These are phyloP conservation scores for Tolypocladium nubicola DNA, from an alignment of 2,329 filamentous ascomycete genomes.

Conservation along the genomic window DNA sequence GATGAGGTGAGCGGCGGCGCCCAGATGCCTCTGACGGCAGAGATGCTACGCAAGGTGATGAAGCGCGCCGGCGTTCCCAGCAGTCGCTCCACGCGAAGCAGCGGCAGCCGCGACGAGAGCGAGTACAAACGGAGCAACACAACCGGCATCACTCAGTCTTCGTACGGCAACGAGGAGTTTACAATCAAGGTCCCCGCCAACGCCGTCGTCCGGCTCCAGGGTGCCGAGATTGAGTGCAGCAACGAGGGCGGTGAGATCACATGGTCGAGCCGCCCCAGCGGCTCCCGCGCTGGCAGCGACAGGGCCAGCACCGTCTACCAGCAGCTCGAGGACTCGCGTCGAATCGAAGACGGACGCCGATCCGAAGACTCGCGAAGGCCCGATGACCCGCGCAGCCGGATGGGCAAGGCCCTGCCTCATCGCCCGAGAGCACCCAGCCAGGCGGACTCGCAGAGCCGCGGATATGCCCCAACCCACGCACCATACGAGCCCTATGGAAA, in stretches of 20 bases:
- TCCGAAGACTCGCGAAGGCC: slow-evolving; percentile 25
- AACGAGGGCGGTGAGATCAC: slow-evolving; percentile 50
- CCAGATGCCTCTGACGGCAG: slow-evolving; percentile 41
- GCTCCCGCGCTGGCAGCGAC: slow-evolving; percentile 37
- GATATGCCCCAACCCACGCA: slow-evolving; percentile 16
- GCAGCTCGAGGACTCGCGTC: slow-evolving; percentile 32
- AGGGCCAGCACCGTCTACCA: slow-evolving; percentile 36
- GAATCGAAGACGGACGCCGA: slow-evolving; percentile 2
- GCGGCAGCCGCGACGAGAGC: slow-evolving; percentile 51
- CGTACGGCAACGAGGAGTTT: slow-evolving; percentile 40
- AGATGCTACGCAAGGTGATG: slow-evolving; percentile 40
- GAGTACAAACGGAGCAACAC: slow-evolving; percentile 52
- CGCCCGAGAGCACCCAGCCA: slow-evolving; percentile 39
- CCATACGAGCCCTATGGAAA: slow-evolving; percentile 20
- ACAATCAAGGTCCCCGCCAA: slow-evolving; percentile 50
- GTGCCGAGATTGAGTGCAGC: slow-evolving; percentile 47
- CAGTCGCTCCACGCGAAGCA: slow-evolving; percentile 48
- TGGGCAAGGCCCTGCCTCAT: slow-evolving; percentile 29
- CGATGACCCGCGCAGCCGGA: slow-evolving; percentile 33
- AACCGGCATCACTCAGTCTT: slow-evolving; percentile 47
- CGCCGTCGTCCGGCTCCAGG: slow-evolving; percentile 44
- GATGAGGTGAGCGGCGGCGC: slow-evolving; percentile 37
- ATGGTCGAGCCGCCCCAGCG: slow-evolving; percentile 27
- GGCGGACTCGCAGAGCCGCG: slow-evolving; percentile 30
- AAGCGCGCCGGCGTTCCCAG: slow-evolving; percentile 34